These are phyloP conservation scores for Corymbia citriodora DNA, from an alignment of 441 rosid genomes.

Conservation along the genomic window DNA sequence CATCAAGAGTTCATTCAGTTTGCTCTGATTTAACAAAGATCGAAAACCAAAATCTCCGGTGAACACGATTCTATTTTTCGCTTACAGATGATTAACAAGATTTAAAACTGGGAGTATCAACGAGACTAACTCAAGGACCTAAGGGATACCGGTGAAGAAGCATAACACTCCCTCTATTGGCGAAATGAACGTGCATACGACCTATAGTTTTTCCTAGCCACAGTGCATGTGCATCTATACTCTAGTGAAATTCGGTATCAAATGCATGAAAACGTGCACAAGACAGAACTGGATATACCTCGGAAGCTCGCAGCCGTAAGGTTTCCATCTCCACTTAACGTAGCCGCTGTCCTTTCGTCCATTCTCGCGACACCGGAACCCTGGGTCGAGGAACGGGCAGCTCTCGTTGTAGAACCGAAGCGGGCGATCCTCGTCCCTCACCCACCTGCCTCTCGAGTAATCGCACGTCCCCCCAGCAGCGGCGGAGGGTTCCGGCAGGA, in stretches of 20 bases:
- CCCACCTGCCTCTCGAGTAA: slow-evolving; percentile 70
- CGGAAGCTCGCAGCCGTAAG: slow-evolving; percentile 65
- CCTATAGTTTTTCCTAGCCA: neutral
- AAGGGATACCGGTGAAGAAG: neutral
- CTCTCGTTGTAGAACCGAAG: slow-evolving; percentile 37
- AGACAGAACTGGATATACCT: slow-evolving; percentile 28
- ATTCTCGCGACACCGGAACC: slow-evolving; percentile 52
- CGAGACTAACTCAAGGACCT: neutral
- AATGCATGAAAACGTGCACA: neutral
- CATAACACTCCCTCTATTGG: neutral
- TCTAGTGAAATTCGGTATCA: neutral
- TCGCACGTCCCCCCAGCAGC: slow-evolving; percentile 26
- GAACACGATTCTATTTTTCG: neutral
- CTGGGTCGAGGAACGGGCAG: slow-evolving; percentile 82
- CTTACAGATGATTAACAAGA: neutral
- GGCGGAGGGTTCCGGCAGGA: neutral
- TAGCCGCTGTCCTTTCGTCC: slow-evolving; percentile 60
- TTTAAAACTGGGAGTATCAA: neutral
- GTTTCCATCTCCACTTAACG: slow-evolving; percentile 87
- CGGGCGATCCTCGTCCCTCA: slow-evolving; percentile 30
- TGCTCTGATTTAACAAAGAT: neutral
- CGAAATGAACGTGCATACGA: neutral
- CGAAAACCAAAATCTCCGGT: neutral
- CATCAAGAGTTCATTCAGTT: neutral
- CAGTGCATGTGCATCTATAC: neutral